These are phyloP conservation scores for Saksenaea vasiformis DNA, from an alignment of 371 early-diverging fungal species.

Conservation along the genomic window DNA sequence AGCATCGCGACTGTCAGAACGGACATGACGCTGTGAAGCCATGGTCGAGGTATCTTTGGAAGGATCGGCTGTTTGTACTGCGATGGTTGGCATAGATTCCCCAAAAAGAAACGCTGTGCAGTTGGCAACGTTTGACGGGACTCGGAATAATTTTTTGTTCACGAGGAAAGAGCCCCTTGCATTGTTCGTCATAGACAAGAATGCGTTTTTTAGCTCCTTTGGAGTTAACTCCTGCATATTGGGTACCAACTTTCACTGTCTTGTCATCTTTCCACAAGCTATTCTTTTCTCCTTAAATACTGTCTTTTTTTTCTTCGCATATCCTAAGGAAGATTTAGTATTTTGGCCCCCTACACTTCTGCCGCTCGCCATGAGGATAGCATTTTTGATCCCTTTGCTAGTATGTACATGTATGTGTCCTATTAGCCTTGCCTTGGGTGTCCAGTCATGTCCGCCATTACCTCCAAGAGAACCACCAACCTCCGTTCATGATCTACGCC, in stretches of 20 bases:
- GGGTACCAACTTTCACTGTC: background rate
- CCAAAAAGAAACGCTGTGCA: background rate
- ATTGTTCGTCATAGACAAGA: background rate
- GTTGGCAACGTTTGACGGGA: too few species aligned
- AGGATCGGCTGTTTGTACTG: conserved; percentile 18
- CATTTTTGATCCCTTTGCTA: background rate
- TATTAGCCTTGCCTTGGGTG: background rate
- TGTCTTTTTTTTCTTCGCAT: background rate
- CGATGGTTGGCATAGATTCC: conserved; percentile 19
- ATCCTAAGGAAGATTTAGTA: background rate
- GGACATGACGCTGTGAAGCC: conserved; percentile 6
- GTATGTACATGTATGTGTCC: background rate
- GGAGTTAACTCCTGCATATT: background rate
- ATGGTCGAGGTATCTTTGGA: conserved; percentile 8
- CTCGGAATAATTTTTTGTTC: too few species aligned
- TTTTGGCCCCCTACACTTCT: background rate
- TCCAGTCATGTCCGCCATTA: conserved; percentile 1
- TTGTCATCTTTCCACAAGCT: background rate
- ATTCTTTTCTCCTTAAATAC: background rate
- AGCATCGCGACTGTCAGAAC: conserved; percentile 10
- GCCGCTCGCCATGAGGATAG: background rate
- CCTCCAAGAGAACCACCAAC: conserved; percentile 6
- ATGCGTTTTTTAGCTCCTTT: background rate
- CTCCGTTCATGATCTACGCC: conserved; percentile 19
- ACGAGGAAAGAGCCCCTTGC: background rate